Percentiles rank a stretch among this genome's conserved stretches.
These are phyloP conservation scores for Sphagnum magellanicum DNA, from an alignment of 228 moss, liverwort and hornwort genomes.

Conservation along the genomic window DNA sequence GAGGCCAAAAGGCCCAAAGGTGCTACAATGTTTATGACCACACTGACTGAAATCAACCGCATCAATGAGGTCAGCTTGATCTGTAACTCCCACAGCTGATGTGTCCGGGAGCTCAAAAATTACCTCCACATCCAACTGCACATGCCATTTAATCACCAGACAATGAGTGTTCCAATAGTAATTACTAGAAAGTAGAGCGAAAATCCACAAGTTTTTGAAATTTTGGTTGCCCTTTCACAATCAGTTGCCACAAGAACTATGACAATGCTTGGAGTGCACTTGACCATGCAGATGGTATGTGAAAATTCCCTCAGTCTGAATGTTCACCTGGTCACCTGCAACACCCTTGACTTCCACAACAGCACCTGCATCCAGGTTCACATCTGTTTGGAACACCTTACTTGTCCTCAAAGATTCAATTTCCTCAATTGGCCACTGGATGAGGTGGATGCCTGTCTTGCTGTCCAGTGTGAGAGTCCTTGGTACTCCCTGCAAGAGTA, in stretches of 20 bases:
- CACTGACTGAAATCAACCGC: constrained; percentile 52
- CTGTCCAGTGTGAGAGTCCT: constrained; percentile 21
- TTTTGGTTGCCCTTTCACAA: no score
- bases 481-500: constrained; percentile 19
- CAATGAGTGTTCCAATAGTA: no score
- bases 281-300: no score
- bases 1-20: constrained; percentile 64
- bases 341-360: constrained; percentile 9
- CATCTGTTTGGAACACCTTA: neutral
- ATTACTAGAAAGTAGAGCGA: neutral
- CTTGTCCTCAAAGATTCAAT: constrained; percentile 10
- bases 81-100: constrained; percentile 9
- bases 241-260: no score
- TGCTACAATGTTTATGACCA: constrained; percentile 59
- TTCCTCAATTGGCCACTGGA: constrained; percentile 32
- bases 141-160: neutral
- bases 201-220: neutral
- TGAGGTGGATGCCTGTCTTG: constrained; percentile 15
- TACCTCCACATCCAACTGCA: constrained; percentile 25
- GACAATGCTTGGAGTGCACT: no score
- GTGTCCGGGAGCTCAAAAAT: constrained; percentile 19
- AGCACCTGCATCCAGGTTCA: constrained; percentile 9
- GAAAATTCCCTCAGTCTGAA: no score
- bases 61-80: neutral
- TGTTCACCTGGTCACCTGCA: constrained; percentile 11